Evolutionary conservation across 305 asterid species (phyloP), one percentile per base, ranked within the genome.

Genomic region (Fraxinus velutina): DNA sequence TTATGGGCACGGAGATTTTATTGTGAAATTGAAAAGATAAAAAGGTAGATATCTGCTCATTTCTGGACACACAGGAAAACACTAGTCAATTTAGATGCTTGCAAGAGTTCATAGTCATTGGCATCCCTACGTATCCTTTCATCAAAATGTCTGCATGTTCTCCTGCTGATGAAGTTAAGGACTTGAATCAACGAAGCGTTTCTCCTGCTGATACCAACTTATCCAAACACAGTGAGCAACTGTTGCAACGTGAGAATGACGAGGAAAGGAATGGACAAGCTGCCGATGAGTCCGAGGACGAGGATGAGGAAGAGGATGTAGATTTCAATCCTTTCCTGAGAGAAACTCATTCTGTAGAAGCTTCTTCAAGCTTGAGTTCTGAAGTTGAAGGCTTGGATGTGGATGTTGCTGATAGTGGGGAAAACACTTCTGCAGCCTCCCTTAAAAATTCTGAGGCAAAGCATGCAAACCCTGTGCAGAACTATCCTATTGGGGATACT

Each of bases 341-440:
- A 86, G 97, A 91, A 84, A 82, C 89, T 34, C 88, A 86, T 86
- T 91, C 94, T 34, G 79, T 72, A 32, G 97, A 92, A 84, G 97
- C 94, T 83, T 91, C 97, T 82, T 95, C 99, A 52, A 92, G 97
- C 89, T 80, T 93, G 89, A 93, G 97, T 86, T 95, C 99, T 64
- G 97, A 93, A 85, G 88, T 90, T 73, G 97, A 95, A 80, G 97
- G 92, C 87, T 78, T 93, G 92, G 97, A 93, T 78, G 81, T 84
- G 52, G 92, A 93, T 86, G 89, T 85, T 84, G 90, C 86, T 76
- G 96, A 92, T 64, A 91, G 92, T 86, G 89, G 78, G 75, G 88
- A 76, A 73, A 87, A 80, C 80, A 82, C 76, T 76, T 66, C 79
- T 80, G 87, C 82, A 27, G 81, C 81, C 27, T 75, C 74, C 86